These are phyloP conservation scores for Closterium sp. DNA, from an alignment of 139 green algal species.

Conservation along the genomic window DNA sequence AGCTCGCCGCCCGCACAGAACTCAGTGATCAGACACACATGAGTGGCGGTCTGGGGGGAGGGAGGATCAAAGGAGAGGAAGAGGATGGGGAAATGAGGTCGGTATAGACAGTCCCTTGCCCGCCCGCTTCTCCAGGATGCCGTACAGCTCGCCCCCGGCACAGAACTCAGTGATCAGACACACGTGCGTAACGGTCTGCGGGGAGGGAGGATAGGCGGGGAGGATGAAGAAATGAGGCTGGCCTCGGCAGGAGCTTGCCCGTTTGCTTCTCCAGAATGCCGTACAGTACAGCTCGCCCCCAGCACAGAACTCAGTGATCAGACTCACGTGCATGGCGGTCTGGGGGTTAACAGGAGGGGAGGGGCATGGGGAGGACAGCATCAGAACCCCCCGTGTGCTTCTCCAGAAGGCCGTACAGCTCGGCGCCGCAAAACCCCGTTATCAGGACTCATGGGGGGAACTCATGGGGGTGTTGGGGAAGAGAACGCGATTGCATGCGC, in stretches of 20 bases:
- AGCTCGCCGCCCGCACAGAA: constrained; percentile 79
- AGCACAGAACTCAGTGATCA: constrained; percentile 62
- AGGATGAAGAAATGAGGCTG: background rate
- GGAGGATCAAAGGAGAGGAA: background rate
- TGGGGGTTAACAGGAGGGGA: constrained; percentile 25
- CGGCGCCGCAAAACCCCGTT: constrained; percentile 71
- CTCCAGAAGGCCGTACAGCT: constrained; percentile 73
- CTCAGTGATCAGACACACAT: constrained; percentile 53
- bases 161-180: constrained; percentile 61
- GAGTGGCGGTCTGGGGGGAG: constrained; percentile 41
- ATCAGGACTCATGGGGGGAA: too few species aligned
- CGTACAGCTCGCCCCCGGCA: background rate
- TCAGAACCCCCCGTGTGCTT: constrained; percentile 34
- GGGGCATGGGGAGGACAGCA: too few species aligned
- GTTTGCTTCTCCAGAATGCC: constrained; percentile 59
- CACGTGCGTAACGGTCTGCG: constrained; percentile 49
- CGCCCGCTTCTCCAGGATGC: constrained; percentile 46
- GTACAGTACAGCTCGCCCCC: constrained; percentile 77
- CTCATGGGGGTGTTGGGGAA: too few species aligned
- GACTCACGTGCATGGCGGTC: constrained; percentile 46
- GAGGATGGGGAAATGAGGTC: background rate
- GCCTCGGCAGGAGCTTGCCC: too few species aligned
- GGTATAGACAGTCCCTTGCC: constrained; percentile 64
- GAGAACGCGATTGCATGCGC: too few species aligned
- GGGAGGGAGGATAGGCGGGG: background rate